Evolutionary conservation across 2,329 filamentous ascomycete genomes (phyloP), one percentile per base, ranked within the genome.

Genomic region (Leptographium flavum): DNA sequence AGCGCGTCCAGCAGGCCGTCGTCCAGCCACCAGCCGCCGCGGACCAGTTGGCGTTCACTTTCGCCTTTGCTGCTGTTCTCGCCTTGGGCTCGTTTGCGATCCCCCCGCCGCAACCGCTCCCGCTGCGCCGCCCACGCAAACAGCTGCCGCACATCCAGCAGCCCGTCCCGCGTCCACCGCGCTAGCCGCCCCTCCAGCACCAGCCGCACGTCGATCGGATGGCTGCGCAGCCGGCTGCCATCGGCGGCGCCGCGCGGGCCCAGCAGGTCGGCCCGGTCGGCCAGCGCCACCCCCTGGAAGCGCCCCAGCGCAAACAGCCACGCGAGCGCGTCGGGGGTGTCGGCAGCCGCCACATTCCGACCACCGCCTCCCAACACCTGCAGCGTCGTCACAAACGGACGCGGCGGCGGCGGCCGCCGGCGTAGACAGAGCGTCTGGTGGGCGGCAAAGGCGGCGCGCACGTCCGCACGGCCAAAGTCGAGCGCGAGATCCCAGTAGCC

Each of bases 401-500:
- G 73, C 52, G 84, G 81, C 51, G 76, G 74, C 35, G 78, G 70
- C 14, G 81, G 74, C 45, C 87, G 76, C 15, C 83, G 72, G 17
- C 83, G 76, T 5, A 94, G 76, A 55, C 79, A 80, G 36, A 95
- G 66, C 2, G 76, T 83, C 54, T 93, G 86, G 23, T 80, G 79
- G 19, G 69, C 67, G 11, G 65, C 66, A 63, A 94, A 87, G 4
- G 79, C 74, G 1, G 70, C 62, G 5, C 74, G 66, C 41, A 92
- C 74, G 0, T 67, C 61, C 0, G 79, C 67, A 46, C 83, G 77
- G 4, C 65, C 66, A 51, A 95, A 87, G 57, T 92, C 80, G 4
- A 94, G 68, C 6, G 79, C 77, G 3, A 93, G 71, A 36, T 85
- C 81, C 88, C 88, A 95, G 65, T 86, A 90, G 4, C 71, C 69